phyloP scores from a whole-genome alignment of 179 eudicot genomes.

The Silene coronaria region DNA sequence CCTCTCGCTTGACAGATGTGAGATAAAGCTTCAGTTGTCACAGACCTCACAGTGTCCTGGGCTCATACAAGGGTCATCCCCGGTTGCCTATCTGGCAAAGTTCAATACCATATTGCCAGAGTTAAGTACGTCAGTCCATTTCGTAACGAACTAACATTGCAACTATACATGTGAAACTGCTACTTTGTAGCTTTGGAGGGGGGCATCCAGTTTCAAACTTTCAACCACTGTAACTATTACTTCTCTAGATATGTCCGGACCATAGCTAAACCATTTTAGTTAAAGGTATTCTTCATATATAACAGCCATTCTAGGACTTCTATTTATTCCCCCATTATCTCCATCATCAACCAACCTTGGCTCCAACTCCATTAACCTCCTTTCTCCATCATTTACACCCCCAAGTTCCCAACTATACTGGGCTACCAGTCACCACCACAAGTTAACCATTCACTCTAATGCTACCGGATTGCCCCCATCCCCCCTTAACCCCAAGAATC shows the following conservation, averaged over 20 bases:
- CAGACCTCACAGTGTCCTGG: background rate
- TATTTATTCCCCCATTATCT: background rate
- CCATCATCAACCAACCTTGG: background rate
- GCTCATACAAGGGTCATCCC: too few relatives aligned
- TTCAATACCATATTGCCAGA: background rate
- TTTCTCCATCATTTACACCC: background rate
- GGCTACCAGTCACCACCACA: background rate
- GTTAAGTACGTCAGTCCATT: background rate
- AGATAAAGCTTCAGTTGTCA: background rate
- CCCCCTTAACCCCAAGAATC: background rate
- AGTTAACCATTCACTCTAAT: background rate
- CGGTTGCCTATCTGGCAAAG: too few relatives aligned
- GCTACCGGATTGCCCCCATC: background rate
- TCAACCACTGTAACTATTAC: background rate
- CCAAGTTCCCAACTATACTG: background rate
- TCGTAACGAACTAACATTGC: background rate
- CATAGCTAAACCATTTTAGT: background rate
- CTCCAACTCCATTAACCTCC: background rate
- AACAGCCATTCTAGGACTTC: background rate
- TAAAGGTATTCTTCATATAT: background rate
- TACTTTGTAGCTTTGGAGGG: background rate
- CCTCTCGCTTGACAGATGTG: background rate
- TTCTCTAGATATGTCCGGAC: background rate
- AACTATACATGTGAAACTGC: constrained; percentile 2
- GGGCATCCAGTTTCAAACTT: background rate